A percentile compares a stretch with the other conserved stretches of the same genome.
phyloP scores from a whole-genome alignment of 1,284 basidiomycete genomes.

The Limonomyces culmigenus region DNA sequence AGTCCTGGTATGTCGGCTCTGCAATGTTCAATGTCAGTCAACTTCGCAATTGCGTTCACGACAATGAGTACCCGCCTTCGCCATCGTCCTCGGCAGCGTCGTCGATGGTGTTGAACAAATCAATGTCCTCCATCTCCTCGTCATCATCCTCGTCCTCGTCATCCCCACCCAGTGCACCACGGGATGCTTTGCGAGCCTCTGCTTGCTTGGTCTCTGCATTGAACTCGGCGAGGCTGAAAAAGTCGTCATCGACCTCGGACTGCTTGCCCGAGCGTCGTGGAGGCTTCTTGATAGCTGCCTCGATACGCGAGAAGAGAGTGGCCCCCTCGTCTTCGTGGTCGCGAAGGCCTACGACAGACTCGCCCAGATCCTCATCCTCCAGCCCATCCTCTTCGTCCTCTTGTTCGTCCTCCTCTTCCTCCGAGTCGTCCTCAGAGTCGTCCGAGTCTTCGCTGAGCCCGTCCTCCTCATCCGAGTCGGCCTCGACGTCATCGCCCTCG shows the following conservation, averaged over 20 bases:
- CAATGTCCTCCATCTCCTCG: slow-evolving; percentile 29
- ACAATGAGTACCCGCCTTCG: slow-evolving; percentile 19
- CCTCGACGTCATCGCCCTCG: slow-evolving; percentile 6
- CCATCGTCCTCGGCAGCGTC: slow-evolving; percentile 24
- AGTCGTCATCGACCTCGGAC: slow-evolving; percentile 76
- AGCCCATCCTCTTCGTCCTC: slow-evolving; percentile 17
- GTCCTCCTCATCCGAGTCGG: slow-evolving; percentile 7
- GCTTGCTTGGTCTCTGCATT: slow-evolving; percentile 75
- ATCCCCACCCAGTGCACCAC: slow-evolving; percentile 41
- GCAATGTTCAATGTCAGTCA: slow-evolving; percentile 6
- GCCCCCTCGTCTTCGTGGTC: slow-evolving; percentile 33
- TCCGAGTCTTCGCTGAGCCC: slow-evolving; percentile 13
- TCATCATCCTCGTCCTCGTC: slow-evolving; percentile 34
- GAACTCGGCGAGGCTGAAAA: slow-evolving; percentile 84
- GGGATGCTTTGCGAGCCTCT: slow-evolving; percentile 50
- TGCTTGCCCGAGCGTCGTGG: slow-evolving; percentile 17
- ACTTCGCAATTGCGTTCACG: not conserved
- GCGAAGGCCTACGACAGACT: slow-evolving; percentile 24
- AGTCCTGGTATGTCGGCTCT: slow-evolving; percentile 57
- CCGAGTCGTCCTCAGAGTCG: slow-evolving; percentile 19
- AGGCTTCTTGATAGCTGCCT: slow-evolving; percentile 8
- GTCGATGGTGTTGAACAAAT: slow-evolving; percentile 56
- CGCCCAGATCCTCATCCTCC: slow-evolving; percentile 16
- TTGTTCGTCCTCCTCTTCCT: slow-evolving; percentile 18
- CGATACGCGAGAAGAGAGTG: slow-evolving; percentile 5